Evolutionary conservation across 1,284 basidiomycete genomes (phyloP).

Genomic region (Entoloma clypeatum): DNA sequence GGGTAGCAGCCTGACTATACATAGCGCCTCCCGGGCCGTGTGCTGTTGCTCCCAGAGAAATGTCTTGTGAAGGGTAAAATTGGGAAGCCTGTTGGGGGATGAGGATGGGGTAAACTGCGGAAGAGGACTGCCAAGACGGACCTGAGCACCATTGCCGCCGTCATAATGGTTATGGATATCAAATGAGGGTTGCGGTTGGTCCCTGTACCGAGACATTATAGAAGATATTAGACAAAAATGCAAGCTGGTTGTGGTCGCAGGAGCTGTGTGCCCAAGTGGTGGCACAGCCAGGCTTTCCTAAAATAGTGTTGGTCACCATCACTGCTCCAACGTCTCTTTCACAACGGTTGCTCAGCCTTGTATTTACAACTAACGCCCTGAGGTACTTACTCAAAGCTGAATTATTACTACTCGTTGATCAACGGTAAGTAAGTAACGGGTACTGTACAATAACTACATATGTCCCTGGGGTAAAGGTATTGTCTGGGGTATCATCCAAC

Average conservation of each 20-base stretch:
- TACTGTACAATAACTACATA: conserved; percentile 4
- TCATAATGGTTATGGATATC: conserved; percentile 19
- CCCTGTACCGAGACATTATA: conserved; percentile 18
- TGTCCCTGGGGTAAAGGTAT: conserved; percentile 12
- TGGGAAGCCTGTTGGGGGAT: conserved; percentile 8
- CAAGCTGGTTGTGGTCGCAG: not conserved
- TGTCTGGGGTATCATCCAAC: conserved; percentile 14
- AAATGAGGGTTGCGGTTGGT: conserved; percentile 16
- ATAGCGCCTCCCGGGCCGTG: conserved; percentile 17
- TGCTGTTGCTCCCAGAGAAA: conserved; percentile 1
- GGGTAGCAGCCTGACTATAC: conserved; percentile 18
- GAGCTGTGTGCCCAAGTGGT: too few relatives aligned
- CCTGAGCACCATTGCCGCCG: conserved; percentile 18
- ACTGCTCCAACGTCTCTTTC: too few relatives aligned
- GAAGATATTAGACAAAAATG: not conserved
- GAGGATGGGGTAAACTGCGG: not conserved
- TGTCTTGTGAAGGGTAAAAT: too few relatives aligned
- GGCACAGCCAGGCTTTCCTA: too few relatives aligned
- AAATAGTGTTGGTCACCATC: too few relatives aligned
- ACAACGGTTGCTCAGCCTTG: too few relatives aligned
- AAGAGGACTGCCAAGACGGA: conserved; percentile 8
- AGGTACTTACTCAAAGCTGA: too few relatives aligned
- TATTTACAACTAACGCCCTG: too few relatives aligned
- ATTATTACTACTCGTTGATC: conserved; percentile 1
- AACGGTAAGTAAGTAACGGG: not conserved